Evolutionary conservation across 768 basidiomycete species (phyloP), one percentile per base, ranked within the genome.

Genomic region (Pleurotus tuoliensis): DNA sequence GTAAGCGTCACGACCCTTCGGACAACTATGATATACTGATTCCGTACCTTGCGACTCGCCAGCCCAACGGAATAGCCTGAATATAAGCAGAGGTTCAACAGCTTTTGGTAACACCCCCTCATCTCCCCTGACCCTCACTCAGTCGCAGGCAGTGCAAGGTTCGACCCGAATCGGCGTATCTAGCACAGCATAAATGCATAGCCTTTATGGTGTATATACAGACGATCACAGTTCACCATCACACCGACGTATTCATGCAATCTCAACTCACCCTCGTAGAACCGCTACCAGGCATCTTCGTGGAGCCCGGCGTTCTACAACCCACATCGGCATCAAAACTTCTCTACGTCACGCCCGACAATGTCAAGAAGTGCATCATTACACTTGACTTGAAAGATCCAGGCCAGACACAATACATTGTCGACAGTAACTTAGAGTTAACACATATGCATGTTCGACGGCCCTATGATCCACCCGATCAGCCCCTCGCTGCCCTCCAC

Each of bases 401-500:
- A 16, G 34, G 39, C 4, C 13, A 46, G 13, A 40, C 47, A 3
- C 40, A 18, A 15, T 58, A 58, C 2, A 60, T 34, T 5, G 52
- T 60, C 27, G 38, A 52, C n/a, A 54, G 39, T 16, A 54, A 55
- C 34, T 6, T 27, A 1, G 38, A 45, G 1, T 49, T 58, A 41
- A 47, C 45, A 7, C 50, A 57, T n/a, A 50, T 34, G 22, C 25
- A 24, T n/a, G 18, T 60, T 50, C 34, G 48, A 37, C 5, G 48
- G 34, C 24, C 38, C 5, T 56, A 41, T n/a, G 37, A 56, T 2
- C 20, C 13, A 8, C 15, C 37, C 11, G 47, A 56, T 50, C 41
- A 24, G 0, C 66, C 65, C 5, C 40, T 67, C 8, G 63, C 62
- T 5, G 51, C 62, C 3, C 51, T 60, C 25, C 59, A 64, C 22